phyloP scores from a whole-genome alignment of 345 rosid genomes.

The Pugionium cornutum region DNA sequence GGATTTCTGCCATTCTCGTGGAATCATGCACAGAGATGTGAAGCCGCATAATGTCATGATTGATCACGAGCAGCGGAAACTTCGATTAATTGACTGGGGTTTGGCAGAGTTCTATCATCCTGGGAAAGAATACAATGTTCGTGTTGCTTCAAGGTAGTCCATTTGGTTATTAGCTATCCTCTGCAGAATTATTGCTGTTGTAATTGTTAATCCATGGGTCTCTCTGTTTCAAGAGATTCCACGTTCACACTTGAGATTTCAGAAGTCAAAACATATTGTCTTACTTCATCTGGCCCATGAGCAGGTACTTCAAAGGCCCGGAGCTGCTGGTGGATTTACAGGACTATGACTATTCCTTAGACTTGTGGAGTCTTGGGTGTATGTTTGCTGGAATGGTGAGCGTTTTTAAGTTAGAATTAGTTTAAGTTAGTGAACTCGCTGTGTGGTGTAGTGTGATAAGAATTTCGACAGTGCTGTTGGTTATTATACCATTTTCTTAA shows the following conservation, averaged over 20 bases:
- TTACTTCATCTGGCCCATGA: slow-evolving; percentile 6
- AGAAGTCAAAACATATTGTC: background rate
- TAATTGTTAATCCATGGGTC: background rate
- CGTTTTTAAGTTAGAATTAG: slow-evolving; percentile 11
- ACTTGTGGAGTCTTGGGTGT: slow-evolving; percentile 99
- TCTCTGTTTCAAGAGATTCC: background rate
- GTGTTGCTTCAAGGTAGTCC: slow-evolving; percentile 91
- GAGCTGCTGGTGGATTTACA: slow-evolving; percentile 97
- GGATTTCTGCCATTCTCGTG: slow-evolving; percentile 92
- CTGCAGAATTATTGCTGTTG: background rate
- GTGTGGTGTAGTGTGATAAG: background rate
- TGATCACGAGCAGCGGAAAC: slow-evolving; percentile 94
- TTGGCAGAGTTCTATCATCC: slow-evolving; percentile 51
- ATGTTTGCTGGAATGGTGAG: slow-evolving; percentile 99
- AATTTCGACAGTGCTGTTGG: background rate
- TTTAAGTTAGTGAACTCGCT: background rate
- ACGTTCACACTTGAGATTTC: background rate
- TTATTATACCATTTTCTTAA: background rate
- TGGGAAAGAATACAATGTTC: slow-evolving; percentile 93
- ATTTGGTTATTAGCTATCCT: slow-evolving; percentile 15
- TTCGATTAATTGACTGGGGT: slow-evolving; percentile 94
- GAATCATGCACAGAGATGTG: slow-evolving; percentile 49
- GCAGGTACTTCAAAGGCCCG: slow-evolving; percentile 97
- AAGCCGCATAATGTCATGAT: slow-evolving; percentile 99
- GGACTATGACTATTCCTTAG: slow-evolving; percentile 97